A percentile compares a stretch with the other conserved stretches of the same genome.
Conservation (phyloP, 441 rosid species). For the Populus hybrid region DNA sequence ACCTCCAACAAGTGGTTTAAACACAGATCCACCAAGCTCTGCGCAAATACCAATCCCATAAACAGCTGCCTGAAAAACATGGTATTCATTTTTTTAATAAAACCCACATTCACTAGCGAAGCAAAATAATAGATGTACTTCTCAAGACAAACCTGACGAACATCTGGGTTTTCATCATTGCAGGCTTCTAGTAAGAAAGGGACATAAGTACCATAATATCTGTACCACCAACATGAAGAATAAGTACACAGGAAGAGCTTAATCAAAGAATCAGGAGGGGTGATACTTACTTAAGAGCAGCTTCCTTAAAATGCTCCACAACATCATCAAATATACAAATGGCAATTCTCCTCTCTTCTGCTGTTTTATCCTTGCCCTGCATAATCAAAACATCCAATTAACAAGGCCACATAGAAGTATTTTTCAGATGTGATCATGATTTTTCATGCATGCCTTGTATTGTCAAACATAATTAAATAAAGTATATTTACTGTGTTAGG, state of each 20-base stretch:
- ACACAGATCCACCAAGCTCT: conserved; percentile 83
- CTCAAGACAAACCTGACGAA: conserved; percentile 70
- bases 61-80: conserved; percentile 78
- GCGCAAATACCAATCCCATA: conserved; percentile 99
- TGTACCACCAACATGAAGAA: conserved; percentile 28
- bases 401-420: neutral
- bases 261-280: conserved; percentile 10
- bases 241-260: conserved; percentile 15
- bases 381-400: conserved; percentile 1
- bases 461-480: neutral
- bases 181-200: conserved; percentile 98
- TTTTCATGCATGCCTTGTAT: neutral
- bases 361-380: conserved; percentile 96
- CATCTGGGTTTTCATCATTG: conserved; percentile 91
- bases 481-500: neutral
- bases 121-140: neutral
- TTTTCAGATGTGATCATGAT: neutral
- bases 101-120: neutral
- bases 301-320: conserved; percentile 92
- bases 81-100: neutral
- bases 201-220: conserved; percentile 89
- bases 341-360: conserved; percentile 99
- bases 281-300: conserved; percentile 76
- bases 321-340: conserved; percentile 99
- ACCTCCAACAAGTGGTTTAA: conserved; percentile 98